Conservation (phyloP, 768 basidiomycete genomes). For the Cyclocybe aegerita region DNA sequence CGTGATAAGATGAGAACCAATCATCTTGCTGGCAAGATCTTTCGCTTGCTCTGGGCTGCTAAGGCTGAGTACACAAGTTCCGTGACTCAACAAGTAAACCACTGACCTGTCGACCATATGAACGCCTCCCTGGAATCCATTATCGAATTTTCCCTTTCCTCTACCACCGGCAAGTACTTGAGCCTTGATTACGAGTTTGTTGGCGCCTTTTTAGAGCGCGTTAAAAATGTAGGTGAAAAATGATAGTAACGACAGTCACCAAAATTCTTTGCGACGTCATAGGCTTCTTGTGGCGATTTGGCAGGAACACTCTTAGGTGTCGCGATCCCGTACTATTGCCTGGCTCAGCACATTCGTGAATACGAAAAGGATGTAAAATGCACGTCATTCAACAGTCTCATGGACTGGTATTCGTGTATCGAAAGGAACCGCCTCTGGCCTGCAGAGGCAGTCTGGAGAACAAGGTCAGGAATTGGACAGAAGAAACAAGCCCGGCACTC, state of each 20-base stretch:
- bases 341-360: background rate
- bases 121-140: constrained; percentile 96
- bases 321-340: constrained; percentile 85
- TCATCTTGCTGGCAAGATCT: constrained; percentile 88
- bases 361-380: constrained; percentile 14
- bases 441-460: constrained; percentile 59
- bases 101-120: constrained; percentile 85
- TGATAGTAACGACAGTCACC: constrained; percentile 44
- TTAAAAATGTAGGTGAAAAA: constrained; percentile 3
- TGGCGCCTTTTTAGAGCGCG: constrained; percentile 46
- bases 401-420: constrained; percentile 98
- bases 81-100: background rate
- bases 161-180: constrained; percentile 98
- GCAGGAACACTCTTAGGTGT: constrained; percentile 92
- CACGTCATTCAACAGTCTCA: constrained; percentile 92
- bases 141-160: constrained; percentile 96
- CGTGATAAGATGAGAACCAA: constrained; percentile 93
- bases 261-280: constrained; percentile 84
- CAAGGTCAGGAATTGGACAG: constrained; percentile 3
- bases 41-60: constrained; percentile 82
- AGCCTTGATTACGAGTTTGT: constrained; percentile 93
- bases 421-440: constrained; percentile 91
- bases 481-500: constrained; percentile 20
- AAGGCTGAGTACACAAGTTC: background rate
- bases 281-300: constrained; percentile 87